These are phyloP conservation scores for Lasiosphaeria miniovina DNA, from an alignment of 495 filamentous ascomycete genomes.

Conservation along the genomic window DNA sequence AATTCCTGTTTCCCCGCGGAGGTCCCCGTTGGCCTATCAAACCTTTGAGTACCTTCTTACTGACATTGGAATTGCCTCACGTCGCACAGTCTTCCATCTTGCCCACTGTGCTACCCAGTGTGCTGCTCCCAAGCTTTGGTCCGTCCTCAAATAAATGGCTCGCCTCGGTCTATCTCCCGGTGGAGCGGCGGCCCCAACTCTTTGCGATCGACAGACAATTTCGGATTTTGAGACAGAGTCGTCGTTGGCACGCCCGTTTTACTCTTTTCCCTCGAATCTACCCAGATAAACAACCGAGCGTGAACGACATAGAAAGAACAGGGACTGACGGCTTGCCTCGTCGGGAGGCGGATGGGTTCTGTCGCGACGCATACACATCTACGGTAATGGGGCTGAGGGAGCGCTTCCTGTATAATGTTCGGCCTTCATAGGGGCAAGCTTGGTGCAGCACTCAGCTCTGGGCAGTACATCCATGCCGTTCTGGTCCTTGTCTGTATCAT, in stretches of 20 bases:
- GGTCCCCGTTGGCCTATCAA: not conserved
- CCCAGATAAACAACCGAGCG: too few species aligned
- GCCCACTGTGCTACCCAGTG: conserved; percentile 88
- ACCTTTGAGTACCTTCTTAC: not conserved
- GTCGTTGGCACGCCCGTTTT: too few species aligned
- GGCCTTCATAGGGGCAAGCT: not conserved
- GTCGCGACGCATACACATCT: not conserved
- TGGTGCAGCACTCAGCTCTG: too few species aligned
- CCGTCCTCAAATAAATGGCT: conserved; percentile 72
- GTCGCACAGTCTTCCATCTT: conserved; percentile 85
- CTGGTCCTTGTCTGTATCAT: conserved; percentile 9
- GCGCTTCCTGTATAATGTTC: not conserved
- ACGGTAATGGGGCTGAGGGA: not conserved
- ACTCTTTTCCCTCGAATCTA: too few species aligned
- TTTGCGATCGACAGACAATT: conserved; percentile 5
- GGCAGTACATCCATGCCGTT: not conserved
- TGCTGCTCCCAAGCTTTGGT: conserved; percentile 94
- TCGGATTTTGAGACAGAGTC: conserved; percentile 1
- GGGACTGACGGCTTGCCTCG: too few species aligned
- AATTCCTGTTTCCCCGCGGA: not conserved
- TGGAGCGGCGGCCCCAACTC: not conserved
- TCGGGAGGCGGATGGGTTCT: too few species aligned
- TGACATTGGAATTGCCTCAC: conserved; percentile 17
- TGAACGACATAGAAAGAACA: too few species aligned
- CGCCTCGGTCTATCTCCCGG: conserved; percentile 4